Evolutionary conservation across 2,329 filamentous ascomycete genomes (phyloP), one percentile per base, ranked within the genome.

Genomic region (Aspergillus fischeri): DNA sequence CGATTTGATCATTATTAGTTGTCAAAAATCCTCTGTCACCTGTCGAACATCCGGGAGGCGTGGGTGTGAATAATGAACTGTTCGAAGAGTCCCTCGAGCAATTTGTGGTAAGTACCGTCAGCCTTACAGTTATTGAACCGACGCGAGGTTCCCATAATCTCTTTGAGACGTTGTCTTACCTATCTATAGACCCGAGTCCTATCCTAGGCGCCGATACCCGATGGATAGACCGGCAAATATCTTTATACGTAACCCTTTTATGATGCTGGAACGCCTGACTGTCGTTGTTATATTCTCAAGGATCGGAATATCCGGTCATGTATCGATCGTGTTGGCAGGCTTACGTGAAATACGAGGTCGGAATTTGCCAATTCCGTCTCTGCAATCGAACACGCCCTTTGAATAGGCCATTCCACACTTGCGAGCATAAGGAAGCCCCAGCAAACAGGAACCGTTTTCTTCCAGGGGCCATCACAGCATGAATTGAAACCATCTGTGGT

Each of bases 11-110:
- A 21, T n/a, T 38, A 24, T n/a, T 38, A 78, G 85, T 87, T 29
- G 83, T 87, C 52, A 87, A 87, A 69, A 87, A 85, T 59, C 85
- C 85, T 3, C 74, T 87, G 21, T 82, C 83, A 38, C 85, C 85
- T 0, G 74, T 79, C 1, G 85, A 87, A 66, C 84, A 87, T 69
- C 80, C 83, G 0, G 80, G 81, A 9, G 85, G 85, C 11, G 73
- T 85, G 32, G 85, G 85, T 2, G 84, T 87, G 41, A 81, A 84
- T 57, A 87, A 87, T 64, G 84, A 87, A 71, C 73, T 87, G 54
- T 87, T 87, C 64, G 85, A 87, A 67, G 76, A 81, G 54, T 85
- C 83, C 6, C 65, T 80, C 42, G 77, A 80, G 65, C 77, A 80
- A 57, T 80, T 80, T 63, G 78, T 80, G 69, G 78, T 80, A 72